A percentile compares a stretch with the other conserved stretches of the same genome.
Conservation (phyloP, 495 filamentous ascomycete species). For the Penicillium mononematosum region DNA sequence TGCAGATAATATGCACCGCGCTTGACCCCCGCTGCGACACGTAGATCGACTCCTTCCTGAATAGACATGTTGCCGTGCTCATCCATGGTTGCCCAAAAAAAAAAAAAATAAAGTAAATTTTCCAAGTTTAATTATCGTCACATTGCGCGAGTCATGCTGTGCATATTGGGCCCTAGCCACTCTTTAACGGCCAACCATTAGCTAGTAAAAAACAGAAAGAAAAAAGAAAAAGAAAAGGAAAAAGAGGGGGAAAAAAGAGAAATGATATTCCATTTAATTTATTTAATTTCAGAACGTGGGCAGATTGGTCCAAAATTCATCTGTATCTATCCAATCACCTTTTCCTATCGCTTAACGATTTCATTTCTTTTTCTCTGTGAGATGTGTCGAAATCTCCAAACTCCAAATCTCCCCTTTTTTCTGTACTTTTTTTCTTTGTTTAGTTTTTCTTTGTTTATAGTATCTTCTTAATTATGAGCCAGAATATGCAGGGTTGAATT, state of each 20-base stretch:
- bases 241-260: too few species aligned
- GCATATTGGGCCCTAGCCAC: slow-evolving; percentile 21
- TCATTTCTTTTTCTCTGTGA: neutral
- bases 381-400: slow-evolving; percentile 3
- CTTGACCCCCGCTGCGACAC: slow-evolving; percentile 2
- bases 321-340: neutral
- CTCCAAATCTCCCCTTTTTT: neutral
- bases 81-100: neutral
- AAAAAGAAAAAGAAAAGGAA: neutral
- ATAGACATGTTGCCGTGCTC: neutral
- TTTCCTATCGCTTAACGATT: slow-evolving; percentile 3
- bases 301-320: slow-evolving; percentile 11
- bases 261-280: neutral
- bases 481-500: slow-evolving; percentile 10
- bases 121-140: slow-evolving; percentile 12
- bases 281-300: slow-evolving; percentile 1
- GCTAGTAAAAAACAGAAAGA: neutral
- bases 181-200: slow-evolving; percentile 18
- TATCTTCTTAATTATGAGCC: neutral
- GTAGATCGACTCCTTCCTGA: slow-evolving; percentile 9
- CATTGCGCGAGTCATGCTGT: slow-evolving; percentile 31
- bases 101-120: neutral
- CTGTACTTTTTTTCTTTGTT: neutral
- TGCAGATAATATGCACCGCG: neutral
- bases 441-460: slow-evolving; percentile 1